These are phyloP conservation scores for Chaetomium sp. DNA, from an alignment of 2,329 filamentous ascomycete species.

Conservation along the genomic window DNA sequence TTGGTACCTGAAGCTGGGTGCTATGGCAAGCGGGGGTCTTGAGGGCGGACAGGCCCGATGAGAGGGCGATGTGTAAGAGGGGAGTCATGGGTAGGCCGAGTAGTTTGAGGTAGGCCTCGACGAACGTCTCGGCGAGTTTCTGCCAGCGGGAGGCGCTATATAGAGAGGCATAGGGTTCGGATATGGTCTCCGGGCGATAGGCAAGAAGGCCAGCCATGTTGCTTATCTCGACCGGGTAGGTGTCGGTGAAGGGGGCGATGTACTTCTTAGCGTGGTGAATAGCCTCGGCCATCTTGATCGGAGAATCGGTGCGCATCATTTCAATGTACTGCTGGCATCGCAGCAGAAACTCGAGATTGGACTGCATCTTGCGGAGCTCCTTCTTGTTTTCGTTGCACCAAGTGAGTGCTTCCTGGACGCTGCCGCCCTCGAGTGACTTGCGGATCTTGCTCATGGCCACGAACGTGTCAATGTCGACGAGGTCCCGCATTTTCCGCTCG, in stretches of 20 bases:
- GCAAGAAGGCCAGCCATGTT: constrained; percentile 81
- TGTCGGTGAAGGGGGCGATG: constrained; percentile 69
- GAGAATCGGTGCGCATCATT: constrained; percentile 69
- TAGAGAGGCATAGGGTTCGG: constrained; percentile 44
- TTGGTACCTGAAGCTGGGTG: constrained; percentile 20
- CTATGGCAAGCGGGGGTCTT: constrained; percentile 91
- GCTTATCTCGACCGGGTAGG: constrained; percentile 68
- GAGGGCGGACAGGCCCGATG: constrained; percentile 86
- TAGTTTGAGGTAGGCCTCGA: constrained; percentile 81
- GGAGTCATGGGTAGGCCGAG: constrained; percentile 80
- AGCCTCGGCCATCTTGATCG: constrained; percentile 71
- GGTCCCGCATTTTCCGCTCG: constrained; percentile 73
- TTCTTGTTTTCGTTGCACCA: constrained; percentile 97
- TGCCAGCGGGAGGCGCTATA: constrained; percentile 76
- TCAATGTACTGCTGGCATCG: constrained; percentile 95
- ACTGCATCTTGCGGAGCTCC: constrained; percentile 84
- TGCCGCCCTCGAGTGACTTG: constrained; percentile 68
- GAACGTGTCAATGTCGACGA: constrained; percentile 90
- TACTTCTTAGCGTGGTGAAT: constrained; percentile 81
- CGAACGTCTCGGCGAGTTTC: constrained; percentile 77
- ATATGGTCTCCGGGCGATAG: constrained; percentile 52
- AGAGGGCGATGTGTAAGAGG: constrained; percentile 86
- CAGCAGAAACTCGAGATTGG: constrained; percentile 88
- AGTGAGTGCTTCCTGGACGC: constrained; percentile 74
- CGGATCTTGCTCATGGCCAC: constrained; percentile 78